Base-by-base conservation (phyloP, 768 basidiomycete genomes). In the Boletus rubroflammeus region DNA sequence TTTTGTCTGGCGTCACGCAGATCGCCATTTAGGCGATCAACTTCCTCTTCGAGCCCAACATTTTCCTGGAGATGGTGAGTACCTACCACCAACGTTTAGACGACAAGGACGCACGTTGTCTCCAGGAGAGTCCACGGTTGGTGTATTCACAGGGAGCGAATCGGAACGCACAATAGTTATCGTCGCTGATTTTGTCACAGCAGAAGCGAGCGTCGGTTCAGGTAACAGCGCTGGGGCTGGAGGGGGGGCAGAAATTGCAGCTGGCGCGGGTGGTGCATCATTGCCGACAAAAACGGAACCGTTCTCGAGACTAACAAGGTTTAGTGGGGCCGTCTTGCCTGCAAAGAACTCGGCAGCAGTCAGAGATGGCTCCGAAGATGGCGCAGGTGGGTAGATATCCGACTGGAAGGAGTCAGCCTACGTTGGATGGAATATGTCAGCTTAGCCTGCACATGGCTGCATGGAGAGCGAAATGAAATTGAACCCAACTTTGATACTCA, bases 321-420 rank as follows among this genome's bases (percentile, higher is more conserved):
- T 91, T 10, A 85, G 80, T n/a, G 84, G 72, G 3, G 86, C 82
- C 11, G 78, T 78, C 74, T 95, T 96, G 45, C 94, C 93, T 11
- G 78, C 73, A 74, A 98, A 93, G 76, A 90, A 98, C 62, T 97
- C 93, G 55, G 82, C 77, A 9, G 95, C 88, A 19, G 82, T 77
- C 45, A 95, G 79, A 6, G 91, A 82, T 15, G 93, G 82, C 64
- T 95, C 89, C 52, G 78, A 70, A 5, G 93, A 91, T 0, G 85
- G 85, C 1, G 93, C 96, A 9, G 92, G 90, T 5, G 97, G 96
- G 79, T 84, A 98, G 70, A 98, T 96, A 71, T 98, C 96, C 14
- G 93, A 86, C 72, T 98, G 96, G 90, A 98, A 98, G 5, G 86
- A 84, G 54, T 98, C 94, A 35, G 94, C 81, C 90, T 93, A 67